These are phyloP conservation scores for Paecilomyces dactylethromorphus DNA, from an alignment of 2,329 filamentous ascomycete genomes.

Conservation along the genomic window DNA sequence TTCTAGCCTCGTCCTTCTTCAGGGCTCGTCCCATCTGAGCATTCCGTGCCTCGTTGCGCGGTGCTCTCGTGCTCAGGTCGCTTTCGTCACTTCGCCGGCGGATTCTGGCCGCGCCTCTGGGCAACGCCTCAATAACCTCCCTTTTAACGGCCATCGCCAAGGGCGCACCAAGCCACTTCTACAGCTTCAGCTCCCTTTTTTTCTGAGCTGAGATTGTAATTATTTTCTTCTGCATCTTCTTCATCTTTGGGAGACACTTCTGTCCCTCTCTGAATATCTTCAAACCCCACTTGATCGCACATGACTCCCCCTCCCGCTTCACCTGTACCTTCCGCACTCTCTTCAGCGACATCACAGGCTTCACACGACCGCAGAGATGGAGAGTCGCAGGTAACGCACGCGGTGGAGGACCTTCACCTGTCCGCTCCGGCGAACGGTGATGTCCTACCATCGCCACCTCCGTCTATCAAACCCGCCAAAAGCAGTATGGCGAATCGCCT, in stretches of 20 bases:
- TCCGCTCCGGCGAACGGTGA: conserved; percentile 28
- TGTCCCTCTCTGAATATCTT: conserved; percentile 15
- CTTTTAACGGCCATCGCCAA: conserved; percentile 1
- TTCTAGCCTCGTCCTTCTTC: not conserved
- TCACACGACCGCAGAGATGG: conserved; percentile 32
- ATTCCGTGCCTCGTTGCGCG: conserved; percentile 13
- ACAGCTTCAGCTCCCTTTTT: conserved; percentile 11
- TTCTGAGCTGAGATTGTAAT: conserved; percentile 15
- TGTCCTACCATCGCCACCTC: conserved; percentile 21
- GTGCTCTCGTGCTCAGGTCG: conserved; percentile 6
- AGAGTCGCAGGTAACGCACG: conserved; percentile 36
- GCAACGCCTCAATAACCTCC: not conserved
- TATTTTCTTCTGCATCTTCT: conserved; percentile 6
- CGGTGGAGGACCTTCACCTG: conserved; percentile 38
- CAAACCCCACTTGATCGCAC: conserved; percentile 10
- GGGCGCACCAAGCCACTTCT: conserved; percentile 6
- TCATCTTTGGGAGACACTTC: conserved; percentile 14
- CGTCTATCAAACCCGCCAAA: conserved; percentile 26
- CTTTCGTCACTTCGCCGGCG: conserved; percentile 1
- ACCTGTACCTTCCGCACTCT: conserved; percentile 36
- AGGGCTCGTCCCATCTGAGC: conserved; percentile 14
- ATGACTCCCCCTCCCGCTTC: conserved; percentile 11
- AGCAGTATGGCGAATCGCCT: conserved; percentile 39
- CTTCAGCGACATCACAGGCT: conserved; percentile 34
- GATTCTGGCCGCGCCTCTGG: not conserved